Evolutionary conservation across 169 alveolate genomes (phyloP).

Genomic region (Besnoitia besnoiti): DNA sequence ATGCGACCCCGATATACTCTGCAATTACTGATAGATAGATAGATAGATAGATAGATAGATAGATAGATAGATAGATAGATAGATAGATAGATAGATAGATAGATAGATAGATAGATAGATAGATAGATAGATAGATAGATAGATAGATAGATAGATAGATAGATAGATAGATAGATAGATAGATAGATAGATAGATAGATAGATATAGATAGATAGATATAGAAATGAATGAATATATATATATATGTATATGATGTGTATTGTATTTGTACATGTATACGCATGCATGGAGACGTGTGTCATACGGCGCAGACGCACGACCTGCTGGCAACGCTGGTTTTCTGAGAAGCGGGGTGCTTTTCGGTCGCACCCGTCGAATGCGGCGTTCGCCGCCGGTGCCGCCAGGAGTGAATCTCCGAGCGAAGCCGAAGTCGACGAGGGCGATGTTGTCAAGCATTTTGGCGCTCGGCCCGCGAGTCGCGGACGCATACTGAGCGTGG

Average conservation of each 20-base stretch:
- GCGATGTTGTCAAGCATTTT: not conserved
- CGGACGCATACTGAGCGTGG: not conserved
- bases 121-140: too few relatives aligned
- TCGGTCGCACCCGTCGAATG: not conserved
- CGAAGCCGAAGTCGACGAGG: conserved; percentile 24
- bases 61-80: too few relatives aligned
- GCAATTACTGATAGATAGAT: too few relatives aligned
- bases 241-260: too few relatives aligned
- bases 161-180: too few relatives aligned
- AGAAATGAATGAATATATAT: not conserved
- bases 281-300: not conserved
- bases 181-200: too few relatives aligned
- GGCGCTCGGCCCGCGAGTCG: not conserved
- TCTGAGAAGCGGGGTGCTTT: too few relatives aligned
- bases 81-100: too few relatives aligned
- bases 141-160: too few relatives aligned
- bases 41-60: too few relatives aligned
- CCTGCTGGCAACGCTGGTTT: not conserved
- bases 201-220: not conserved
- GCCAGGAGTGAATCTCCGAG: not conserved
- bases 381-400: conserved; percentile 9
- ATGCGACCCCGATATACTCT: too few relatives aligned
- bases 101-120: too few relatives aligned
- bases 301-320: not conserved
- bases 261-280: not conserved